phyloP scores from a whole-genome alignment of 108 stramenopile species.

The Cyclotella cryptica region DNA sequence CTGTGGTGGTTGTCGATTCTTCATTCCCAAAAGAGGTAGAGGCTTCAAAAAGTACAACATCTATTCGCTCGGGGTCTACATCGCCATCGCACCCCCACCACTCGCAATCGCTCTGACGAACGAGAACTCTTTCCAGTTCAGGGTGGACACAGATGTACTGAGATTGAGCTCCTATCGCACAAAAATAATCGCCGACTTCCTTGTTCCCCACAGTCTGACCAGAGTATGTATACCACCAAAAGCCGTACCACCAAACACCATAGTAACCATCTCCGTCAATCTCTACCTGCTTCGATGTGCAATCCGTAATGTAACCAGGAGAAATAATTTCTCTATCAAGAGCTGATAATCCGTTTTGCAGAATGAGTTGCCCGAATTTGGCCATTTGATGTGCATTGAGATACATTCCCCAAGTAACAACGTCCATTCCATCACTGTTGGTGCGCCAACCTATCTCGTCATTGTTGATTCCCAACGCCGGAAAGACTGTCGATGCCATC shows the following conservation, averaged over 20 bases:
- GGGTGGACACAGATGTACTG: slow-evolving; percentile 18
- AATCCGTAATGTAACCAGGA: slow-evolving; percentile 5
- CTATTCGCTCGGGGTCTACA: background rate
- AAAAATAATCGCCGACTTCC: slow-evolving; percentile 7
- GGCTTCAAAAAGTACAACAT: background rate
- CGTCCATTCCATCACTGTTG: slow-evolving; percentile 24
- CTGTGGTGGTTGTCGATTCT: background rate
- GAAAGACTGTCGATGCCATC: slow-evolving; percentile 10
- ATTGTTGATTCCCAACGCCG: slow-evolving; percentile 13
- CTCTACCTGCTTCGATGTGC: background rate
- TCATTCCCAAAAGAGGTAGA: background rate
- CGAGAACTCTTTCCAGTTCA: slow-evolving; percentile 12
- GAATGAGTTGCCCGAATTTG: slow-evolving; percentile 26
- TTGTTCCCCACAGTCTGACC: slow-evolving; percentile 6
- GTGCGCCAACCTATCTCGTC: slow-evolving; percentile 12
- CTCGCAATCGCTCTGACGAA: slow-evolving; percentile 17
- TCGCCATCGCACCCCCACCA: background rate
- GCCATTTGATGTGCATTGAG: slow-evolving; percentile 26
- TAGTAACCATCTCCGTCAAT: background rate
- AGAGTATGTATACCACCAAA: slow-evolving; percentile 8
- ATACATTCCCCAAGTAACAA: slow-evolving; percentile 9
- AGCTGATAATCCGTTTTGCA: slow-evolving; percentile 21
- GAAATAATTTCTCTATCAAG: slow-evolving; percentile 1
- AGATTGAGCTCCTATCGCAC: slow-evolving; percentile 12
- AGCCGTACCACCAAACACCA: slow-evolving; percentile 5